Base-by-base conservation (phyloP, 1,284 basidiomycete species). In the Cerrena zonata region DNA sequence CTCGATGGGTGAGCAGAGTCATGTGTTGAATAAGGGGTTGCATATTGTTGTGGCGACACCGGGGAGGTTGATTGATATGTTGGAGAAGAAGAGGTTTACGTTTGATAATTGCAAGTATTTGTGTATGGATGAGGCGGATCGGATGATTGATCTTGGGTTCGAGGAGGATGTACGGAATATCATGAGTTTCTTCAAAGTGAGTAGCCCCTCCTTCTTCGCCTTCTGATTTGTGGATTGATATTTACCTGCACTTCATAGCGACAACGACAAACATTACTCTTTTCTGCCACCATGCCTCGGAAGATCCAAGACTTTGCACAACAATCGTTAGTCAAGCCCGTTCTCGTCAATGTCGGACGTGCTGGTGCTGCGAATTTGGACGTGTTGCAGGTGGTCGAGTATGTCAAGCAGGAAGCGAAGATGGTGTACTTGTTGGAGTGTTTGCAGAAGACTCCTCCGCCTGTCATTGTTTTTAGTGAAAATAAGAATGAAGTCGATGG, bases 401-500 rank as follows among this genome's bases (percentile, higher is more conserved):
- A 96, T 61, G 96, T 99, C 58, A 97, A 98, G 69, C 93, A 95
- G 63, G 96, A 99, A 69, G 94, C 95, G 0, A 99, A 99, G 71
- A 98, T 99, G 95, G 93, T 98, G 0, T 98, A 98, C 65, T 78
- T 99, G 13, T 75, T 99, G 42, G 96, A 99, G 68, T 96, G 94
- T 67, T 69, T 99, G 53, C 96, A 99, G 66, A 99, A 99, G 74
- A 99, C 96, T 1, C 88, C 96, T 1, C 96, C 96, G 11, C 96
- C 96, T 0, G 94, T 96, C 49, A 97, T 99, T 68, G 84, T 99
- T 50, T 99, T 99, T 68, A 94, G 90, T 58, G 95, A 99, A 66
- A 98, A 96, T 73, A 99, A 99, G 77, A 98, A 98, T 63, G 96
- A 99, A 66, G 96, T 99, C 19, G 96, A 99, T 66, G 93, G 91